Evolutionary conservation across 306 rosid genomes (phyloP).

Genomic region (Castanospermum australe): DNA sequence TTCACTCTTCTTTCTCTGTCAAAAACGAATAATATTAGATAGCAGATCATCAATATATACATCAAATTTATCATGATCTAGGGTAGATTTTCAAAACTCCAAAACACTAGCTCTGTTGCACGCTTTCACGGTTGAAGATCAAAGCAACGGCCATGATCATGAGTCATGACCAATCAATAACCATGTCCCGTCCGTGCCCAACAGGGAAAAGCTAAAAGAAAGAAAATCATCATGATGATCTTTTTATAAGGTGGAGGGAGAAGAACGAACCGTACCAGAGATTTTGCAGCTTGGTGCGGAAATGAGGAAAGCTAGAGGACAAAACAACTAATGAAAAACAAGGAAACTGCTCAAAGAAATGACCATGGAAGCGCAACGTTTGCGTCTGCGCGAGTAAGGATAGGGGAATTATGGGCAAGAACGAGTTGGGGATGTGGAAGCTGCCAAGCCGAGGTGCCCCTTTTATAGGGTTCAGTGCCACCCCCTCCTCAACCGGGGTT

Average conservation of each 20-base stretch:
- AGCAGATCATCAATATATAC: background rate
- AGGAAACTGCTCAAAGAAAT: background rate
- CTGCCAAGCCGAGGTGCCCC: background rate
- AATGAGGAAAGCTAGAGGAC: background rate
- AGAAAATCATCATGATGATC: background rate
- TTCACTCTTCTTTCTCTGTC: background rate
- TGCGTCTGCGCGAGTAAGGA: background rate
- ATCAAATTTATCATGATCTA: background rate
- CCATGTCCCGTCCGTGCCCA: background rate
- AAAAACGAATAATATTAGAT: background rate
- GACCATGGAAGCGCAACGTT: slow-evolving; percentile 14
- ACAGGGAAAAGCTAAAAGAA: background rate
- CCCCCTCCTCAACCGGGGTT: slow-evolving; percentile 28
- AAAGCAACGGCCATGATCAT: background rate
- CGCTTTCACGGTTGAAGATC: background rate
- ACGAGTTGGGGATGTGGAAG: slow-evolving; percentile 30
- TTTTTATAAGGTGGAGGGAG: background rate
- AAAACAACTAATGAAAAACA: slow-evolving; percentile 20
- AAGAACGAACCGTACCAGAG: slow-evolving; percentile 38
- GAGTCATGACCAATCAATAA: background rate
- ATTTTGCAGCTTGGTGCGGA: background rate
- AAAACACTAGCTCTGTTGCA: background rate
- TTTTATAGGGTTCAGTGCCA: slow-evolving; percentile 47
- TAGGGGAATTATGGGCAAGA: background rate
- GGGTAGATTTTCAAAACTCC: too few relatives aligned